Evolutionary conservation across 176 grass and related monocot genomes (phyloP).

Genomic region (Pontederia paniculata): DNA sequence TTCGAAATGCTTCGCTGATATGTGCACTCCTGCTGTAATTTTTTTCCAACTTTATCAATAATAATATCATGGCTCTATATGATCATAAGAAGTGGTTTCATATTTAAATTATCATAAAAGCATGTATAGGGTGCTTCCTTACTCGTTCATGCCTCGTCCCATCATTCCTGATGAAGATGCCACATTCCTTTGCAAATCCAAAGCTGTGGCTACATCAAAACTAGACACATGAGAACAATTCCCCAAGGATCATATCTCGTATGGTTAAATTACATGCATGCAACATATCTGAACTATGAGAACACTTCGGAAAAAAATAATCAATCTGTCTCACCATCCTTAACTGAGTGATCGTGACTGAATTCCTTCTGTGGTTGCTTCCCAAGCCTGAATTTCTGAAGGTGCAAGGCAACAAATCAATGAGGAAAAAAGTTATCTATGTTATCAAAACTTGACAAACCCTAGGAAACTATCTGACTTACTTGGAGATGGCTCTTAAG

Average conservation of each 20-base stretch:
- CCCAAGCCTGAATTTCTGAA: slow-evolving; percentile 24
- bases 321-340: slow-evolving; percentile 8
- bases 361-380: slow-evolving; percentile 28
- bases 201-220: not conserved
- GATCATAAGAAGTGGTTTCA: not conserved
- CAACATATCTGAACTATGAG: no score
- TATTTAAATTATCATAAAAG: no score
- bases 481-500: slow-evolving; percentile 99
- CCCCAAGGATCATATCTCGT: no score
- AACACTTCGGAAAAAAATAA: no score
- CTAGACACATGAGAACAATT: no score
- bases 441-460: not conserved
- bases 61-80: not conserved
- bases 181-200: slow-evolving; percentile 17
- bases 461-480: not conserved
- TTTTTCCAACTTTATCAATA: slow-evolving; percentile 5
- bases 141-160: slow-evolving; percentile 24
- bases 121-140: not conserved
- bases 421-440: slow-evolving; percentile 11
- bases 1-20: slow-evolving; percentile 64
- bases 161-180: slow-evolving; percentile 14
- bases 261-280: no score
- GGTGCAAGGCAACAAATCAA: not conserved
- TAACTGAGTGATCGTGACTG: slow-evolving; percentile 16
- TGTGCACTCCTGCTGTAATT: slow-evolving; percentile 65